A percentile compares a stretch with the other conserved stretches of the same genome.
These are phyloP conservation scores for Pelargonium nanum DNA, from an alignment of 345 rosid species.

Conservation along the genomic window DNA sequence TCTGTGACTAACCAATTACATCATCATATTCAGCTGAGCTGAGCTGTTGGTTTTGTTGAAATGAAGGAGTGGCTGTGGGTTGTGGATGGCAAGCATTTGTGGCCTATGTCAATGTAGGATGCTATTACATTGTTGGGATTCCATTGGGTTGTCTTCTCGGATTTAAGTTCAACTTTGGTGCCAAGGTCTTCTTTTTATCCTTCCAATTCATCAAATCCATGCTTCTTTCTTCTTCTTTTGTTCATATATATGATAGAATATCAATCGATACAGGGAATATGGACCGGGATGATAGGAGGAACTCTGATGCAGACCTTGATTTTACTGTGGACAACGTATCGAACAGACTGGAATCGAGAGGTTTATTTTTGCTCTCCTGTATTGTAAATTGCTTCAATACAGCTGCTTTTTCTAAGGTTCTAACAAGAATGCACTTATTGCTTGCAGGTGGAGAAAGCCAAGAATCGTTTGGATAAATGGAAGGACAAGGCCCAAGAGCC, in stretches of 20 bases:
- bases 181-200: slow-evolving; percentile 15
- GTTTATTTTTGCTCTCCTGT: slow-evolving; percentile 4
- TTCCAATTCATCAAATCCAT: not conserved
- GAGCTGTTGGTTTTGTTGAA: not conserved
- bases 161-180: slow-evolving; percentile 19
- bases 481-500: not conserved
- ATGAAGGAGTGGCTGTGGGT: slow-evolving; percentile 37
- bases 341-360: slow-evolving; percentile 37
- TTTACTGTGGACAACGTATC: slow-evolving; percentile 27
- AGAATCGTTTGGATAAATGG: not conserved
- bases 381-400: too few species aligned
- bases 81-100: slow-evolving; percentile 44
- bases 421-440: too few species aligned
- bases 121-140: slow-evolving; percentile 34
- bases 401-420: too few species aligned
- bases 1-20: too few species aligned
- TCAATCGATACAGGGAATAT: slow-evolving; percentile 25
- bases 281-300: slow-evolving; percentile 40
- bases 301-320: slow-evolving; percentile 28
- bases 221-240: not conserved
- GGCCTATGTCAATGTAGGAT: slow-evolving; percentile 40
- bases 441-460: not conserved
- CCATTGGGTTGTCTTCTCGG: slow-evolving; percentile 33
- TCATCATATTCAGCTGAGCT: too few species aligned
- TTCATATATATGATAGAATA: too few species aligned